Conservation (phyloP, 257 asterid species). For the Misopates orontium region DNA sequence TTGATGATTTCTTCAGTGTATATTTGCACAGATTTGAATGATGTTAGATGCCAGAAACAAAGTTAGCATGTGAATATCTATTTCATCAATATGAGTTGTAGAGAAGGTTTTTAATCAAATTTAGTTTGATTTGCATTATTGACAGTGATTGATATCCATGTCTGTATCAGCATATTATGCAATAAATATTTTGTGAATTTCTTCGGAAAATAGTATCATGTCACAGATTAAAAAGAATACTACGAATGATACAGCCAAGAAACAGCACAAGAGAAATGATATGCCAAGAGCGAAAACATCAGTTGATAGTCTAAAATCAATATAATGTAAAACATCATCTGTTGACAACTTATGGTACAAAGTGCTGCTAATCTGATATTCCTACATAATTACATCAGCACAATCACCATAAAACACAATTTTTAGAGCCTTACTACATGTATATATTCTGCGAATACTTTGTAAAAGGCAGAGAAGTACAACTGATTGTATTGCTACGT, state of each 20-base stretch:
- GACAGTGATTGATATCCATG: conserved; percentile 15
- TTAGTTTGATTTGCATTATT: conserved; percentile 26
- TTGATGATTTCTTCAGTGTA: conserved; percentile 23
- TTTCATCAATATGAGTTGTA: conserved; percentile 7
- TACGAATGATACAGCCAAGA: background rate
- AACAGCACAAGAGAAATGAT: background rate
- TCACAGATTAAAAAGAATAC: conserved; percentile 19
- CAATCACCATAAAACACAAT: no score
- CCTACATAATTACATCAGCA: conserved; percentile 19
- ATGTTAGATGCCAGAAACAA: conserved; percentile 31
- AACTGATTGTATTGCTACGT: no score
- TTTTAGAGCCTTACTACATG: no score
- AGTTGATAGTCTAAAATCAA: no score
- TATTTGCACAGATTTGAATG: conserved; percentile 30
- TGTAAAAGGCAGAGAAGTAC: no score
- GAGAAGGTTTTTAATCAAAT: conserved; percentile 18
- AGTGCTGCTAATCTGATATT: background rate
- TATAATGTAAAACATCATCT: no score
- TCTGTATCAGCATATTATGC: conserved; percentile 29
- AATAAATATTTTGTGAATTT: conserved; percentile 26
- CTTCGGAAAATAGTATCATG: conserved; percentile 5
- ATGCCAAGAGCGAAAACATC: no score
- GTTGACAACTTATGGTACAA: no score
- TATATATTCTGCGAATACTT: no score
- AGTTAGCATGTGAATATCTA: conserved; percentile 24